These are phyloP conservation scores for Sphenostylis stenocarpa DNA, from an alignment of 306 rosid species.

Conservation along the genomic window DNA sequence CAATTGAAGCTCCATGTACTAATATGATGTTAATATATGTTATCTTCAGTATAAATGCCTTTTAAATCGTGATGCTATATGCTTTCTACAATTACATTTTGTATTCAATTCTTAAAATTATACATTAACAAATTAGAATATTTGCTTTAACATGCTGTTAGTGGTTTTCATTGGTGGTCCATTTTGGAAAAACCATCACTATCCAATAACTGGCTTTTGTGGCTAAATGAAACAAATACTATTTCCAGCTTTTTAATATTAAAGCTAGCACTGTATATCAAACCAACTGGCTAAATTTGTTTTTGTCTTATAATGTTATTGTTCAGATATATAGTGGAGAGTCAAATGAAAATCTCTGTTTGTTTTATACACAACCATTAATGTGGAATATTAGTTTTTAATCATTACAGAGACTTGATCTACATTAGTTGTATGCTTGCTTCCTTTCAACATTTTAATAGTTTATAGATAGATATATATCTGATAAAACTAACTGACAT, in stretches of 20 bases:
- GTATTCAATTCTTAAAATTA: neutral
- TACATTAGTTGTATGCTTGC: neutral
- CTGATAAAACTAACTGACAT: slow-evolving; percentile 5
- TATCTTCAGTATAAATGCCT: slow-evolving; percentile 16
- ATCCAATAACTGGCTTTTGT: neutral
- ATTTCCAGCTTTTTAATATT: neutral
- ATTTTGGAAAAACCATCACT: neutral
- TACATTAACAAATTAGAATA: neutral
- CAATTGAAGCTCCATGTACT: neutral
- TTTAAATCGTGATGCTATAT: neutral
- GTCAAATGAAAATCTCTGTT: too few relatives aligned
- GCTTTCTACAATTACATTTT: neutral
- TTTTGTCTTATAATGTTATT: neutral
- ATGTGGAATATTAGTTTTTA: slow-evolving; percentile 1
- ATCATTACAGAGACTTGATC: neutral
- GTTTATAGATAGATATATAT: slow-evolving; percentile 20
- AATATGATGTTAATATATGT: neutral
- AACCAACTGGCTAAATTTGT: neutral
- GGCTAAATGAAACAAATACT: neutral
- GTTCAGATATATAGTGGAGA: too few relatives aligned
- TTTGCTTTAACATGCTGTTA: neutral
- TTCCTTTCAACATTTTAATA: slow-evolving; percentile 15
- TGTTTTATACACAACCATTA: too few relatives aligned
- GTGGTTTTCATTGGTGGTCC: neutral
- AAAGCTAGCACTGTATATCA: neutral